These are phyloP conservation scores for Ascochyta pisi DNA, from an alignment of 2,329 filamentous ascomycete genomes.

Conservation along the genomic window DNA sequence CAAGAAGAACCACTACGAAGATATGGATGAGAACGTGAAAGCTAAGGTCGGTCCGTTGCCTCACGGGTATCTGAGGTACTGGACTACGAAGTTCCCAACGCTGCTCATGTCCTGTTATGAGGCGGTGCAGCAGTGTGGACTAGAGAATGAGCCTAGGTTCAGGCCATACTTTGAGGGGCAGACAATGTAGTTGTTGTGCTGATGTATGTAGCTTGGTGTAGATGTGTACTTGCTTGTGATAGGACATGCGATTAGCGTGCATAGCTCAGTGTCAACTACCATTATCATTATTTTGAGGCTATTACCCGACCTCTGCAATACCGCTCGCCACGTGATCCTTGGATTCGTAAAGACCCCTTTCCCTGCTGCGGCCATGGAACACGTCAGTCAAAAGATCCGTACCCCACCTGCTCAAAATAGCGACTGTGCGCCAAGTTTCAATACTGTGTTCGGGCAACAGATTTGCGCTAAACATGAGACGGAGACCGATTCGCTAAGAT, in stretches of 20 bases:
- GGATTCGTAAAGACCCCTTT: neutral
- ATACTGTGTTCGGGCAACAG: constrained; percentile 13
- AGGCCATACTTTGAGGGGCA: constrained; percentile 68
- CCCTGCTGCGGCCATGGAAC: constrained; percentile 4
- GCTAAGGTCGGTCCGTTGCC: constrained; percentile 75
- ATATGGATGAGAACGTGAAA: constrained; percentile 85
- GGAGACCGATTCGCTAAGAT: constrained; percentile 17
- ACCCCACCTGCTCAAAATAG: constrained; percentile 20
- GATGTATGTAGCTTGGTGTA: neutral
- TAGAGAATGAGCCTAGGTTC: constrained; percentile 71
- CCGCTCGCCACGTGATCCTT: neutral
- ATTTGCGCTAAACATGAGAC: constrained; percentile 17
- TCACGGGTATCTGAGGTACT: constrained; percentile 83
- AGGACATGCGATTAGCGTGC: neutral
- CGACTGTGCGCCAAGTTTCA: constrained; percentile 16
- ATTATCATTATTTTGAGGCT: neutral
- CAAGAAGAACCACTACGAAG: constrained; percentile 97
- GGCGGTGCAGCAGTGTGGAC: constrained; percentile 70
- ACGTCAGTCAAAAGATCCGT: constrained; percentile 7
- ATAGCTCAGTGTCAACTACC: constrained; percentile 6
- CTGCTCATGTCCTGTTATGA: constrained; percentile 81
- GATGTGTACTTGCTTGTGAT: neutral
- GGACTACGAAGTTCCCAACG: constrained; percentile 79
- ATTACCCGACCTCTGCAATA: neutral
- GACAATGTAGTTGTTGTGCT: constrained; percentile 16